Evolutionary conservation across 345 rosid species (phyloP).

Genomic region (Theobroma cacao): DNA sequence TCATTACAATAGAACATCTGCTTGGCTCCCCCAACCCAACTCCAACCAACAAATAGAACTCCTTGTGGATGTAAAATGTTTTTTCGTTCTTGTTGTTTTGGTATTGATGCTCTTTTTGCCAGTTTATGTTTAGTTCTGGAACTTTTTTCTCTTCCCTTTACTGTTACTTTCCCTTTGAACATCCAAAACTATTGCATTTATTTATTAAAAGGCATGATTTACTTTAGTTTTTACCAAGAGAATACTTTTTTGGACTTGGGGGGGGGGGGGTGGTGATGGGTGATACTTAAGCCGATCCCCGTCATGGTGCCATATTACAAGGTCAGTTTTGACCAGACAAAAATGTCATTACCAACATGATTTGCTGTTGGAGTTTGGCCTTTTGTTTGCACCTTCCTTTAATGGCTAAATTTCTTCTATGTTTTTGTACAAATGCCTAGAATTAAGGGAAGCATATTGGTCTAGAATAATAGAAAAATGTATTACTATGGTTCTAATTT

Average conservation of each 20-base stretch:
- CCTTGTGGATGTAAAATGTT: background rate
- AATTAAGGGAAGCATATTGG: background rate
- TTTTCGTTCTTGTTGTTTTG: background rate
- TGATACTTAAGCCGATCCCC: background rate
- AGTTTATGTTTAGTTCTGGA: background rate
- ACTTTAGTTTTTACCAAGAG: background rate
- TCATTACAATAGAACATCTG: background rate
- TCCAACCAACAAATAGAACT: background rate
- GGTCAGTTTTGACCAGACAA: background rate
- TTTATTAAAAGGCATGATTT: background rate
- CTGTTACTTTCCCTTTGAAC: background rate
- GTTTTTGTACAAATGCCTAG: background rate
- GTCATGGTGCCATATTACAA: background rate
- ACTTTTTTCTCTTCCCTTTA: background rate
- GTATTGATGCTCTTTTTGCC: background rate
- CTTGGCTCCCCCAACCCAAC: background rate
- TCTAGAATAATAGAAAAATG: background rate
- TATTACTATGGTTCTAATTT: background rate
- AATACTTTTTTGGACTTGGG: background rate
- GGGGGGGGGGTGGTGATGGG: background rate
- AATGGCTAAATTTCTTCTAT: background rate
- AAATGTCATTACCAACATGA: background rate
- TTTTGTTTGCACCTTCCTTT: background rate
- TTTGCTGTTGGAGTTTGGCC: background rate
- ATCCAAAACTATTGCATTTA: background rate